phyloP scores from a whole-genome alignment of 495 filamentous ascomycete genomes.

The Aspergillus saccharolyticus region DNA sequence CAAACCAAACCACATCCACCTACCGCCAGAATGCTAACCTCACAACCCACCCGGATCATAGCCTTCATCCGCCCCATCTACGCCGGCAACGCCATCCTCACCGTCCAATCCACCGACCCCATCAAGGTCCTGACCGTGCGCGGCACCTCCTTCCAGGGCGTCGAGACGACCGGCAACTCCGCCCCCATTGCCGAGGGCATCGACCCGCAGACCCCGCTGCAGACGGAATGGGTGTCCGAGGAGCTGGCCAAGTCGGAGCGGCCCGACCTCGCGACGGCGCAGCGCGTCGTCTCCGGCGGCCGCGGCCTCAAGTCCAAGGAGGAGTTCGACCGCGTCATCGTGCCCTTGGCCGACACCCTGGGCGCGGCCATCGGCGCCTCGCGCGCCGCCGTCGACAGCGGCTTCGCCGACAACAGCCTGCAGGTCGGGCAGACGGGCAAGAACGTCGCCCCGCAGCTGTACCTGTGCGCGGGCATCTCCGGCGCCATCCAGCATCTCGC shows the following conservation, averaged over 20 bases:
- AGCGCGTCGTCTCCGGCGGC: slow-evolving; percentile 87
- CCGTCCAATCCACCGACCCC: slow-evolving; percentile 82
- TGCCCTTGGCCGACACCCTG: slow-evolving; percentile 83
- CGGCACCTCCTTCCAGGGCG: slow-evolving; percentile 75
- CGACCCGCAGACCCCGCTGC: slow-evolving; percentile 57
- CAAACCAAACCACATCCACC: not conserved
- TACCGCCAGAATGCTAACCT: not conserved
- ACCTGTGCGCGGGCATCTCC: slow-evolving; percentile 91
- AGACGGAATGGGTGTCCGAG: slow-evolving; percentile 89
- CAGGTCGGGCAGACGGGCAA: slow-evolving; percentile 98
- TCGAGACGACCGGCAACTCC: slow-evolving; percentile 46
- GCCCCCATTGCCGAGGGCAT: slow-evolving; percentile 44
- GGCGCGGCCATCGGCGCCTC: slow-evolving; percentile 93
- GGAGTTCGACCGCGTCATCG: slow-evolving; percentile 89
- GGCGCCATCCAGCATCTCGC: slow-evolving; percentile 98
- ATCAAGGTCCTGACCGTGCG: slow-evolving; percentile 90
- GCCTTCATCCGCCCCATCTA: slow-evolving; percentile 96
- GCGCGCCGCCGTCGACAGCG: slow-evolving; percentile 91
- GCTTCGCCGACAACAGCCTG: slow-evolving; percentile 98
- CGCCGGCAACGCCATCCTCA: slow-evolving; percentile 93
- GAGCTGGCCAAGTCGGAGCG: slow-evolving; percentile 88
- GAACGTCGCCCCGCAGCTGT: slow-evolving; percentile 93
- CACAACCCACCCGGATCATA: slow-evolving; percentile 17
- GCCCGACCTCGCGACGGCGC: slow-evolving; percentile 87
- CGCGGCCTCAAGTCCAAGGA: slow-evolving; percentile 95